These are phyloP conservation scores for Vanderwaltozyma verrucispora DNA, from an alignment of 805 yeast genomes.

Conservation along the genomic window DNA sequence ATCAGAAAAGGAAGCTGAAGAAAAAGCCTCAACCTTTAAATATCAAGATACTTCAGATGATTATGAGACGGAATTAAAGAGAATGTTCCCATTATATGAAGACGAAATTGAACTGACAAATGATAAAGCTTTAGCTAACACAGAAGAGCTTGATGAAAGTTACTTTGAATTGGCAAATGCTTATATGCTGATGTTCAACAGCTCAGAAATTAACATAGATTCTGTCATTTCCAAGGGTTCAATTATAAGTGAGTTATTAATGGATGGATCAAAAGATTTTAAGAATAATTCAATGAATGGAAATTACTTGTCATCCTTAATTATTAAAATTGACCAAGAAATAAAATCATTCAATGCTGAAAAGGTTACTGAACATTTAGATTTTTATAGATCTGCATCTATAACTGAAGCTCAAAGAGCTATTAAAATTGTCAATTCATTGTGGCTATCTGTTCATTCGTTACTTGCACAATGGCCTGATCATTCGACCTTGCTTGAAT, in stretches of 20 bases:
- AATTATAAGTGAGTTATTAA: slow-evolving; percentile 22
- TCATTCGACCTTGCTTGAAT: slow-evolving; percentile 74
- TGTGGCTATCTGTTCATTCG: slow-evolving; percentile 36
- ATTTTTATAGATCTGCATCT: slow-evolving; percentile 58
- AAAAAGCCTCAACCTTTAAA: slow-evolving; percentile 54
- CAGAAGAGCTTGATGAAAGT: slow-evolving; percentile 33
- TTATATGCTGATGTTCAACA: slow-evolving; percentile 37
- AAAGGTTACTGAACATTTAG: slow-evolving; percentile 21
- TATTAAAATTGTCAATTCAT: slow-evolving; percentile 35
- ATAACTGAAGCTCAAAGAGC: slow-evolving; percentile 54
- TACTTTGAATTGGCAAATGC: slow-evolving; percentile 39
- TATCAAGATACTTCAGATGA: slow-evolving; percentile 54
- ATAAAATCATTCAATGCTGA: slow-evolving; percentile 22
- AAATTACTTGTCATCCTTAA: slow-evolving; percentile 28
- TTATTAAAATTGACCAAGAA: slow-evolving; percentile 28
- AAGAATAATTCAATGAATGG: slow-evolving; percentile 17
- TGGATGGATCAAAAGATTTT: slow-evolving; percentile 14
- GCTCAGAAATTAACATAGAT: slow-evolving; percentile 5
- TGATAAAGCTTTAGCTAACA: slow-evolving; percentile 6
- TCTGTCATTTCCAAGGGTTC: slow-evolving; percentile 36
- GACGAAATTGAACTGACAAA: slow-evolving; percentile 30
- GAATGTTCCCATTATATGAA: slow-evolving; percentile 83
- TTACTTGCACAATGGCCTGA: slow-evolving; percentile 80
- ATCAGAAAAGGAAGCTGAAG: slow-evolving; percentile 51
- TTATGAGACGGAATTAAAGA: slow-evolving; percentile 67